Evolutionary conservation across 805 yeast species (phyloP), one percentile per base, ranked within the genome.

Genomic region (Ogataea saltuana): DNA sequence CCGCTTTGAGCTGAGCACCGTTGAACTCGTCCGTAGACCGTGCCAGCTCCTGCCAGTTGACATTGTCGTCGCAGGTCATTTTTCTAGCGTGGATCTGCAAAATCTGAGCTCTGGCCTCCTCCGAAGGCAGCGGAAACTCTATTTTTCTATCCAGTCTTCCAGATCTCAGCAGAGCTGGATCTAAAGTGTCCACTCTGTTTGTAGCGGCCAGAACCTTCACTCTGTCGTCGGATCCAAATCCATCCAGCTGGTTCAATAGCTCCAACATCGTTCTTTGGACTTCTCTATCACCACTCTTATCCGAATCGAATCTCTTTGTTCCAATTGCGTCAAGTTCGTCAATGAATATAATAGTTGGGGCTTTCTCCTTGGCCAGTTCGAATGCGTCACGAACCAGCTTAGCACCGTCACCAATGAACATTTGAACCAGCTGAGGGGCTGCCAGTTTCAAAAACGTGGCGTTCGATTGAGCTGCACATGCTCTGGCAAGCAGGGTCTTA

Each of bases 181-280:
- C 99, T 57, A 93, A 75, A 11, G 90, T 95, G 63, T 93, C 99
- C 29, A 93, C 97, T 73, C 99, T 84, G 67, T 93, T 93, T 3
- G 99, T 93, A 31, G 99, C 99, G 11, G 98, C 98, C 52, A 93
- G 75, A 33, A 93, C 98, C 68, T 93, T 93, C 44, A 93, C 99
- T 53, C 97, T 75, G 62, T 93, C 99, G 68, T 93, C 98, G 18
- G 96, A 85, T 23, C 95, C 96, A 62, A 93, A 93, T 37, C 99
- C 99, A 70, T 93, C 99, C 67, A 93, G 76, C 70, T 93, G 99
- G 68, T 93, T 93, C 60, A 93, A 79, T 60, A 93, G 75, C 69
- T 93, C 99, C 80, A 93, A 78, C 99, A 93, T 93, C 23, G 99
- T 93, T 80, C 99, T 85, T 70, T 93, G 99, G 44, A 93, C 97